Evolutionary conservation across 177 flowering plant species (phyloP).

Genomic region (Tripterygium wilfordii): DNA sequence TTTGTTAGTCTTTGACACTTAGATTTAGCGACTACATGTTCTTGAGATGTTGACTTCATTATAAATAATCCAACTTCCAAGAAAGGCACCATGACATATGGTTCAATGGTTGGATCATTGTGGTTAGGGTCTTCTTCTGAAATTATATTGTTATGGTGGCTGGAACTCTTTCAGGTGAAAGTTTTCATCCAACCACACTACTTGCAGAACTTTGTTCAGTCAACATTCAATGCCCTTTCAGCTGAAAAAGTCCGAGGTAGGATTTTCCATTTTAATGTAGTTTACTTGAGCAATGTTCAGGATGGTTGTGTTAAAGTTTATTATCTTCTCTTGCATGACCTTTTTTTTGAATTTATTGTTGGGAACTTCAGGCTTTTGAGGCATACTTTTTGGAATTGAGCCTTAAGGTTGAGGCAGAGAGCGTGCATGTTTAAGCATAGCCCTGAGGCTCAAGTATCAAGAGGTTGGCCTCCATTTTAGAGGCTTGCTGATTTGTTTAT

Average conservation of each 20-base stretch:
- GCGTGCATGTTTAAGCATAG: too few species aligned
- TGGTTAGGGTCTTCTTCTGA: background rate
- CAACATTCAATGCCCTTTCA: slow-evolving; percentile 84
- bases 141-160: background rate
- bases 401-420: too few species aligned
- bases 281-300: background rate
- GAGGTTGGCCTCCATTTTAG: too few species aligned
- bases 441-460: too few species aligned
- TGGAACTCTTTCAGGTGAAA: slow-evolving; percentile 58
- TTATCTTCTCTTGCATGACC: background rate
- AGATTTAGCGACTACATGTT: too few species aligned
- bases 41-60: too few species aligned
- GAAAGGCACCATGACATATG: background rate
- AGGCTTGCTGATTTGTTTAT: too few species aligned
- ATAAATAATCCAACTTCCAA: too few species aligned
- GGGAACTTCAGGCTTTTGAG: too few species aligned
- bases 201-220: slow-evolving; percentile 87
- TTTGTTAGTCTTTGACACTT: too few species aligned
- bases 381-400: too few species aligned
- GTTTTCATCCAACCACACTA: slow-evolving; percentile 86
- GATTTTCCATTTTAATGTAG: background rate
- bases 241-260: slow-evolving; percentile 76
- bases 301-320: background rate
- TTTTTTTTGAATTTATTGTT: too few species aligned
- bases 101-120: background rate